These are phyloP conservation scores for Licmophora abbreviata DNA, from an alignment of 108 stramenopile genomes.

Conservation along the genomic window DNA sequence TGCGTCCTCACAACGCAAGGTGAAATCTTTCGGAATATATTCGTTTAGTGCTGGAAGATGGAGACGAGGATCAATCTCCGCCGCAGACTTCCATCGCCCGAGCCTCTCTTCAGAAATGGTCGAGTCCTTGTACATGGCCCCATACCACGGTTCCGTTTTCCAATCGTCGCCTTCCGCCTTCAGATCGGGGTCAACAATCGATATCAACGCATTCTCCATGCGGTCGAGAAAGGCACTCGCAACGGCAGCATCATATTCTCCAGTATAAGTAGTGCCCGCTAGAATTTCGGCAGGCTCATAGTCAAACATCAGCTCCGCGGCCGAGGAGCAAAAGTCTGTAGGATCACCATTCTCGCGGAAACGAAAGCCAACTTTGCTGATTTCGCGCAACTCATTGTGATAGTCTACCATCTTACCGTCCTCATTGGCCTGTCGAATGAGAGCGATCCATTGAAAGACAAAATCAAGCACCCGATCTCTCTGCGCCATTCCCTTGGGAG, in stretches of 20 bases:
- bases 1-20: slow-evolving; percentile 61
- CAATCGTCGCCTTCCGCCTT: slow-evolving; percentile 29
- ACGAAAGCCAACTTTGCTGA: slow-evolving; percentile 54
- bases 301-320: slow-evolving; percentile 70
- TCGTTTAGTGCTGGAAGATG: slow-evolving; percentile 68
- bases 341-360: slow-evolving; percentile 81
- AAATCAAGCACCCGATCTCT: slow-evolving; percentile 64
- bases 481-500: slow-evolving; percentile 66
- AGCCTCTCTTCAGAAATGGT: slow-evolving; percentile 36
- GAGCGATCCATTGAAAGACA: slow-evolving; percentile 71
- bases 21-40: slow-evolving; percentile 77
- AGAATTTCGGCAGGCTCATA: slow-evolving; percentile 46
- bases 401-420: slow-evolving; percentile 45
- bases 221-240: slow-evolving; percentile 66
- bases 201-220: slow-evolving; percentile 63
- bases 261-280: slow-evolving; percentile 29
- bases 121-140: slow-evolving; percentile 64
- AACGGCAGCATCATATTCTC: slow-evolving; percentile 47
- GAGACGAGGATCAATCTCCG: slow-evolving; percentile 41
- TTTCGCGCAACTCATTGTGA: slow-evolving; percentile 67
- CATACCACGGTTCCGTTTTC: slow-evolving; percentile 84
- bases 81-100: slow-evolving; percentile 51
- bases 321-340: slow-evolving; percentile 66
- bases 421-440: slow-evolving; percentile 49
- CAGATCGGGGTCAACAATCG: slow-evolving; percentile 48